Evolutionary conservation across 305 asterid species (phyloP), one percentile per base, ranked within the genome.

Genomic region (Solanum hybrid): DNA sequence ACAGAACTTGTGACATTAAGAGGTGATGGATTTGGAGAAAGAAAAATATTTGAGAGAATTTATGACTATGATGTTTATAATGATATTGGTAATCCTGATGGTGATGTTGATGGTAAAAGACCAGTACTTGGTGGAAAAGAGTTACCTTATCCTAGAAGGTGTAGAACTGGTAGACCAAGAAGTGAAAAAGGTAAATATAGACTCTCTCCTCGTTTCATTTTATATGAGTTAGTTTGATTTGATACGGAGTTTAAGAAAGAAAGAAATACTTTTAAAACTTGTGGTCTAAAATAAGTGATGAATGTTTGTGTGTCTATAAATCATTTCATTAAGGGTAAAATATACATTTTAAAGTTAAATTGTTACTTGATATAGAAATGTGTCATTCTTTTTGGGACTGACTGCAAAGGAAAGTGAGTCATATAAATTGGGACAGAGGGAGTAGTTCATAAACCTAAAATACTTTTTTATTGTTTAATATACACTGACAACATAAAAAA

Each of bases 11-110:
- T 5, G 10, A 29, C 29, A 81, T 87, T 94, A 0, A 94, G 97
- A 31, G 99, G 99, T 0, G 91, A 96, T 73, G 98, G 98, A 56
- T 14, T 76, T 17, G 98, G 97, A n/a, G 91, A 95, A 87, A 94
- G 98, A 56, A 82, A 96, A 90, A 7, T 1, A 1, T 51, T 78
- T 7, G 98, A 96, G n/a, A 91, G 98, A 71, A 86, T 97, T 4
- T 97, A 97, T 40, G 99, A 97, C 32, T 97, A 96, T 87, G 99
- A 97, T 87, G 94, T 94, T 11, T 97, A 97, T 90, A 96, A 97
- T 34, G 99, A 96, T 90, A 90, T 97, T 9, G 99, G 98, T 1
- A 91, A 93, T 27, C 71, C 98, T 2, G 99, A 94, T 78, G 10
- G 17, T 2, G 64, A 35, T 19, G 89, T 5, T 4, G 95, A 93